Evolutionary conservation across 495 filamentous ascomycete species (phyloP).

Genomic region (Usnea hakonensis): DNA sequence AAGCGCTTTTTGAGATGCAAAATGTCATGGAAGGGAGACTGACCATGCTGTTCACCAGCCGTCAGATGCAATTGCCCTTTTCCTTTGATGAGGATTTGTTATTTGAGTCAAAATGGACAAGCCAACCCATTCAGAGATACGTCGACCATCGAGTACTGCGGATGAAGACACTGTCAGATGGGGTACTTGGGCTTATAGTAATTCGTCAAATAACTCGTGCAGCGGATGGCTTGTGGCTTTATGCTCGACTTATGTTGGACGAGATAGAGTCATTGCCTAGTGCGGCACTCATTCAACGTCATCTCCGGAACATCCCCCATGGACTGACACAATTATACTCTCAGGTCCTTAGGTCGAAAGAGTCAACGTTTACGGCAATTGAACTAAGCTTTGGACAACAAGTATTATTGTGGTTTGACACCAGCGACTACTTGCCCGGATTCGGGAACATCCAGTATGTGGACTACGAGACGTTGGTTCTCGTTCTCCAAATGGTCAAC

Average conservation of each 20-base stretch:
- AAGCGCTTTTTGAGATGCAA: conserved; percentile 16
- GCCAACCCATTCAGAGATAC: neutral
- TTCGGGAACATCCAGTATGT: conserved; percentile 11
- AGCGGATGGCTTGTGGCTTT: conserved; percentile 29
- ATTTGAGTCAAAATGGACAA: neutral
- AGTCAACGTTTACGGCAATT: conserved; percentile 19
- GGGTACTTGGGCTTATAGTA: conserved; percentile 3
- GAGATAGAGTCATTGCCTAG: conserved; percentile 27
- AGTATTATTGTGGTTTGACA: conserved; percentile 27
- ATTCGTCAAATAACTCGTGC: conserved; percentile 1
- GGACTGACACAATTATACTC: conserved; percentile 27
- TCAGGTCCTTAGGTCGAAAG: conserved; percentile 20
- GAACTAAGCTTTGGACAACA: conserved; percentile 25
- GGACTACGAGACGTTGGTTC: conserved; percentile 16
- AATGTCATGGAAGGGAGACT: neutral
- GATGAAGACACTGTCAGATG: conserved; percentile 3
- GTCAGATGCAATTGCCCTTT: conserved; percentile 4
- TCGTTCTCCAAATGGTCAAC: conserved; percentile 24
- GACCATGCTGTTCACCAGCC: conserved; percentile 14
- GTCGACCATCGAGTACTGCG: neutral
- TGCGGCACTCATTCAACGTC: conserved; percentile 20
- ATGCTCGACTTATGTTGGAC: conserved; percentile 29
- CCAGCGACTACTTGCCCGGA: conserved; percentile 20
- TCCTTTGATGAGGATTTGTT: conserved; percentile 7
- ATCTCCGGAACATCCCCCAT: conserved; percentile 21